phyloP scores from a whole-genome alignment of 1,284 basidiomycete genomes.

The Chalciporus piperatoides region DNA sequence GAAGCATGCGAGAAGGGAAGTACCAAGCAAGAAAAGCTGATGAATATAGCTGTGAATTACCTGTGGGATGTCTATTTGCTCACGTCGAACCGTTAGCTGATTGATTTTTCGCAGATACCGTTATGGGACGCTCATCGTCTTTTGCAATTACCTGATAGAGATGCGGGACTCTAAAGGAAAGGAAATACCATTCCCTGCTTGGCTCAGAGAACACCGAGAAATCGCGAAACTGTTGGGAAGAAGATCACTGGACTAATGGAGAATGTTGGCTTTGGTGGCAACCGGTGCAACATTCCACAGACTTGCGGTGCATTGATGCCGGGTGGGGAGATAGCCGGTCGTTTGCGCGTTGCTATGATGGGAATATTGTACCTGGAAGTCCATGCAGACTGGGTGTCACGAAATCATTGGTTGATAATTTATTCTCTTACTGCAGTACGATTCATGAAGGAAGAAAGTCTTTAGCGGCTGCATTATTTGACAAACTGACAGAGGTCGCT shows the following conservation, averaged over 20 bases:
- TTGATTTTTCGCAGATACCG: conserved; percentile 50
- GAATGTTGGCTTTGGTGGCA: neutral
- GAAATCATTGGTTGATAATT: neutral
- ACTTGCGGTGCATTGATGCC: neutral
- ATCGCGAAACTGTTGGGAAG: conserved; percentile 76
- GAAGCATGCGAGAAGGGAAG: conserved; percentile 80
- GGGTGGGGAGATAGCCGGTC: conserved; percentile 21
- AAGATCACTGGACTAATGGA: conserved; percentile 63
- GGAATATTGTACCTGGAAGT: no score
- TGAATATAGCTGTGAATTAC: conserved; percentile 80
- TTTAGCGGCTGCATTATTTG: no score
- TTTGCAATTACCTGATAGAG: conserved; percentile 95
- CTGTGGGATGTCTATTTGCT: conserved; percentile 46
- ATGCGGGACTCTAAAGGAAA: conserved; percentile 45
- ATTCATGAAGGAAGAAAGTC: neutral
- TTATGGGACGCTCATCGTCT: conserved; percentile 91
- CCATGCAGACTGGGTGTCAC: neutral
- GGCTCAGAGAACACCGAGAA: conserved; percentile 82
- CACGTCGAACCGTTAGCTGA: conserved; percentile 4
- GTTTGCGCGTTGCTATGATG: neutral
- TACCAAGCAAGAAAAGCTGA: conserved; percentile 70
- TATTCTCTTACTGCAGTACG: no score
- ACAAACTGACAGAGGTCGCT: no score
- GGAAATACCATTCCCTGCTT: conserved; percentile 69
- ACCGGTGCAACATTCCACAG: neutral